A percentile compares a stretch with the other conserved stretches of the same genome.
Evolutionary conservation across 805 yeast species (phyloP).

Genomic region (Kodamaea lidongshanica): DNA sequence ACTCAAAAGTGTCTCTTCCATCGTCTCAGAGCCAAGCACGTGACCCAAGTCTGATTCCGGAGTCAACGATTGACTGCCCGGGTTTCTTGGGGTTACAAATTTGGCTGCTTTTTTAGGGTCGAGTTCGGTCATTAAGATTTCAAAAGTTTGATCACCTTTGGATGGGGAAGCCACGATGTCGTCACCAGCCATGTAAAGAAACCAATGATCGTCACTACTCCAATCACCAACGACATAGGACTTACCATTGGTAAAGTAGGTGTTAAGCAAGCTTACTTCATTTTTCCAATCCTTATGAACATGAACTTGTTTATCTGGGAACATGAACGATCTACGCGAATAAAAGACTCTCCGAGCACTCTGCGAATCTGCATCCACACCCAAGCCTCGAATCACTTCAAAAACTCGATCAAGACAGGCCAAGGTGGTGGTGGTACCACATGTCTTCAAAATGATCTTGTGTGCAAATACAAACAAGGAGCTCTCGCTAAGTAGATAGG

Average conservation of each 20-base stretch:
- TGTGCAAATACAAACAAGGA: constrained; percentile 85
- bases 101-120: constrained; percentile 48
- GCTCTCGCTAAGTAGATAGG: constrained; percentile 83
- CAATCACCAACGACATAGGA: constrained; percentile 72
- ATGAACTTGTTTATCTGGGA: constrained; percentile 75
- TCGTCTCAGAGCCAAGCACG: constrained; percentile 62
- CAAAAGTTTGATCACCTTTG: constrained; percentile 65
- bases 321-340: constrained; percentile 88
- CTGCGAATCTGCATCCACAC: constrained; percentile 17
- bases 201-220: constrained; percentile 83
- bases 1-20: constrained; percentile 58
- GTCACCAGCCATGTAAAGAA: constrained; percentile 62
- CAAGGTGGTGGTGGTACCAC: constrained; percentile 92
- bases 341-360: constrained; percentile 69
- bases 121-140: constrained; percentile 85
- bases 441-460: constrained; percentile 81
- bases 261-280: constrained; percentile 67
- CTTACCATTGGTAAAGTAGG: constrained; percentile 55
- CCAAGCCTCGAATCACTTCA: constrained; percentile 29
- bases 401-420: constrained; percentile 66
- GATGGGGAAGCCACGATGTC: constrained; percentile 3
- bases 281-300: constrained; percentile 82
- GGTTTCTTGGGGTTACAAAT: constrained; percentile 51
- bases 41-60: constrained; percentile 74
- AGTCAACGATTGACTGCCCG: constrained; percentile 36